Conservation (phyloP, 495 filamentous ascomycete genomes). For the Pyrenula massariospora region DNA sequence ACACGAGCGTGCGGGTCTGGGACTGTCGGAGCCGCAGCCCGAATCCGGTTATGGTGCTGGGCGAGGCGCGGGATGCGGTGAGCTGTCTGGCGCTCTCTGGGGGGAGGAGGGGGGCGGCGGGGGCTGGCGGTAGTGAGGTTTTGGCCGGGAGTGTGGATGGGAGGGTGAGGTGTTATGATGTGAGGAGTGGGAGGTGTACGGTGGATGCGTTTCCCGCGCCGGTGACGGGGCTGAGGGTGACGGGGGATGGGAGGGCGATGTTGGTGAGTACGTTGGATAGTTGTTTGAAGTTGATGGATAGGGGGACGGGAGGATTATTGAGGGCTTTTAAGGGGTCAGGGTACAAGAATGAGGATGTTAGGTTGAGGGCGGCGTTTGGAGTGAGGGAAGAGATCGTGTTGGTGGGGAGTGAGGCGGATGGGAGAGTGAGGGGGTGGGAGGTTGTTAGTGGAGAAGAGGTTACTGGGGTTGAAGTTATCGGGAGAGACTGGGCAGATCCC, state of each 20-base stretch:
- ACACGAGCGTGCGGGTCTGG: slow-evolving; percentile 71
- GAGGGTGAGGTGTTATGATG: slow-evolving; percentile 69
- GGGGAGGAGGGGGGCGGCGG: too few relatives aligned
- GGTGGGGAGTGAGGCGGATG: slow-evolving; percentile 61
- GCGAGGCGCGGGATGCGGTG: slow-evolving; percentile 70
- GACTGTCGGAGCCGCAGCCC: slow-evolving; percentile 49
- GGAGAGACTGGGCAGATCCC: neutral
- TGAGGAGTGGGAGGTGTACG: slow-evolving; percentile 64
- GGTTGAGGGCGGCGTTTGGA: slow-evolving; percentile 62
- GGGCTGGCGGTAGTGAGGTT: slow-evolving; percentile 45
- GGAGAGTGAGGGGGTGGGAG: slow-evolving; percentile 13
- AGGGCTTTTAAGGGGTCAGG: slow-evolving; percentile 52
- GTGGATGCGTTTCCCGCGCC: slow-evolving; percentile 53
- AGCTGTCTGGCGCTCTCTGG: slow-evolving; percentile 34
- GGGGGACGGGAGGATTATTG: slow-evolving; percentile 57
- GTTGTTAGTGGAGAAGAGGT: neutral
- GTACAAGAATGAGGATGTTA: slow-evolving; percentile 56
- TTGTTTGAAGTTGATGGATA: slow-evolving; percentile 71
- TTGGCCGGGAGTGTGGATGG: slow-evolving; percentile 77
- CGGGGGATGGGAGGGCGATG: slow-evolving; percentile 58
- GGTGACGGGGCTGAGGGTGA: slow-evolving; percentile 57
- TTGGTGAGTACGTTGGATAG: slow-evolving; percentile 70
- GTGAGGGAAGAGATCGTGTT: slow-evolving; percentile 66
- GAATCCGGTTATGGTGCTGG: slow-evolving; percentile 67
- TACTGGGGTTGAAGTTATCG: neutral